These are phyloP conservation scores for Hsuehochloa calcarea DNA, from an alignment of 176 grass and related monocot species.

Conservation along the genomic window DNA sequence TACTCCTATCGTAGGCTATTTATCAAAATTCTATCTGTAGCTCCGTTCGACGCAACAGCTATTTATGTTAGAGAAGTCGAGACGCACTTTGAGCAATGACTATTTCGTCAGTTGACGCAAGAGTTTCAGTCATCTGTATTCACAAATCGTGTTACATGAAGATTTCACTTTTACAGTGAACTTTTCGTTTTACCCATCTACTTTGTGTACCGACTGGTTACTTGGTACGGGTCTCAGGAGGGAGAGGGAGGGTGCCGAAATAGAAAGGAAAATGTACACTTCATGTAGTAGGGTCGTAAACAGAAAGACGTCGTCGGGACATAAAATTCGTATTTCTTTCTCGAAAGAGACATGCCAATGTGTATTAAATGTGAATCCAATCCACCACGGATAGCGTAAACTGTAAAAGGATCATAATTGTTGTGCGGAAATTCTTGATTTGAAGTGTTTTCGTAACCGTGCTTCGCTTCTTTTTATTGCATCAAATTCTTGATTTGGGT, in stretches of 20 bases:
- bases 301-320: not conserved
- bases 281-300: not conserved
- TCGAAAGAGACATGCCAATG: not conserved
- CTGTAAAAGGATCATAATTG: no score
- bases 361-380: no score
- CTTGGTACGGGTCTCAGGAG: no score
- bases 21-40: not conserved
- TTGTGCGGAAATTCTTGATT: no score
- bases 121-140: not conserved
- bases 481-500: no score
- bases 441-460: no score
- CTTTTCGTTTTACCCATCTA: not conserved
- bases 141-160: not conserved
- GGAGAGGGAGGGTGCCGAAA: not conserved
- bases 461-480: no score
- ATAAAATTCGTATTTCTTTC: not conserved
- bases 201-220: not conserved
- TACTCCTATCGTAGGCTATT: not conserved
- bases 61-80: not conserved
- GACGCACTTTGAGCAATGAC: not conserved
- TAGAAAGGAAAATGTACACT: not conserved
- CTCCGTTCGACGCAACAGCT: not conserved
- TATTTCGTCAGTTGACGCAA: not conserved
- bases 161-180: not conserved
- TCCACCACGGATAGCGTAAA: no score